These are phyloP conservation scores for Venturia aucupariae DNA, from an alignment of 2,329 filamentous ascomycete genomes.

Conservation along the genomic window DNA sequence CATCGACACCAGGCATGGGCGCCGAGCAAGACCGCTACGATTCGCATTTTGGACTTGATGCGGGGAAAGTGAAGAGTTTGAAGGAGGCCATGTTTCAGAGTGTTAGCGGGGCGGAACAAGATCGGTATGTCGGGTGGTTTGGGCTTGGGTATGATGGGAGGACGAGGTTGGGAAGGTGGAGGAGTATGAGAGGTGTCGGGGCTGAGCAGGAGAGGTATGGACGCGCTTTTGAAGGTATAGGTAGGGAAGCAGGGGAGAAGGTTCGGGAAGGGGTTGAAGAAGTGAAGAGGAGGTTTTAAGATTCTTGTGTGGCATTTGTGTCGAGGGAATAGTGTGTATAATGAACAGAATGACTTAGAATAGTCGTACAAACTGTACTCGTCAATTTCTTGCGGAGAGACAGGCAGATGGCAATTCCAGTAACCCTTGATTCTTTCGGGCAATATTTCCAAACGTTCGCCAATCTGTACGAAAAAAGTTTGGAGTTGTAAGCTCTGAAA, in stretches of 20 bases:
- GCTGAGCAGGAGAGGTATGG: conserved; percentile 10
- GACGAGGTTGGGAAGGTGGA: background rate
- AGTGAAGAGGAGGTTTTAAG: conserved; percentile 4
- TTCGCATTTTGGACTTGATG: conserved; percentile 9
- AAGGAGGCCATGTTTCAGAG: conserved; percentile 11
- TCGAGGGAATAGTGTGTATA: background rate
- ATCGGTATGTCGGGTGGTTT: conserved; percentile 10
- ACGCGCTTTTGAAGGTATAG: background rate
- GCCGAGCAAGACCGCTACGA: conserved; percentile 12
- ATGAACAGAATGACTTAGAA: background rate
- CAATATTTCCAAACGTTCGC: no score
- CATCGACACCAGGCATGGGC: conserved; percentile 3
- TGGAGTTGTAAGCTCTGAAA: no score
- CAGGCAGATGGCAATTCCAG: no score
- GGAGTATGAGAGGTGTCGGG: background rate
- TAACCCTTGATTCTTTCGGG: no score
- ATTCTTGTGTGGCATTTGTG: no score
- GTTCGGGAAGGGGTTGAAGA: background rate
- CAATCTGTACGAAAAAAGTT: no score
- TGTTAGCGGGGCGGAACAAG: conserved; percentile 11
- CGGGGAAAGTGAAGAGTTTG: background rate
- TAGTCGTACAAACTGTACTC: no score
- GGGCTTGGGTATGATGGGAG: conserved; percentile 12
- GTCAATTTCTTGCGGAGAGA: no score
- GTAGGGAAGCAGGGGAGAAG: background rate